Percentiles rank a stretch among this genome's conserved stretches.
Conservation (phyloP, 176 grass and related monocot genomes). For the Areca catechu region DNA sequence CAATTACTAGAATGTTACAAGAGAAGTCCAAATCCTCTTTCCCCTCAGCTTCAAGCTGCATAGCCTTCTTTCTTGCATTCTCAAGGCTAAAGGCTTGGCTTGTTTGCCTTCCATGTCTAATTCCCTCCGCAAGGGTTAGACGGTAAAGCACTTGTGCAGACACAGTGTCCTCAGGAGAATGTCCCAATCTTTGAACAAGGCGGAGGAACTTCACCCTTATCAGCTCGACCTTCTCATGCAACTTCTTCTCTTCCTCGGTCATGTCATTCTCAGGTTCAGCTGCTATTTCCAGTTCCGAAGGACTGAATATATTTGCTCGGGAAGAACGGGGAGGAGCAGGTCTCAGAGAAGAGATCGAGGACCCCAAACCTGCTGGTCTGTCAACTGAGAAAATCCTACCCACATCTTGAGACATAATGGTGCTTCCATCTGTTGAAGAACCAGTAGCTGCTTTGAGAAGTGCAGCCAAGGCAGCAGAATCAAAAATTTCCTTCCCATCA, state of each 20-base stretch:
- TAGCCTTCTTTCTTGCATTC: constrained; percentile 61
- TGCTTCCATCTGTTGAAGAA: constrained; percentile 3
- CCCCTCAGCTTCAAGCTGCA: constrained; percentile 51
- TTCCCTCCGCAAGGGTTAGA: constrained; percentile 55
- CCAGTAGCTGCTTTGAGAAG: constrained; percentile 33
- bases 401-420: constrained; percentile 16
- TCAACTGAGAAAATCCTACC: constrained; percentile 33
- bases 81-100: constrained; percentile 44
- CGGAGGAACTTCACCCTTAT: constrained; percentile 58
- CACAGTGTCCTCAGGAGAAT: constrained; percentile 46
- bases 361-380: constrained; percentile 3
- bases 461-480: constrained; percentile 37
- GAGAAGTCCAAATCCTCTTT: constrained; percentile 59
- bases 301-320: constrained; percentile 1
- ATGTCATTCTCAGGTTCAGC: constrained; percentile 37
- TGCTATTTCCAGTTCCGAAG: constrained; percentile 23
- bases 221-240: constrained; percentile 56
- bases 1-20: constrained; percentile 80
- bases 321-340: neutral
- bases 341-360: constrained; percentile 3
- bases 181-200: constrained; percentile 52
- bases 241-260: constrained; percentile 65
- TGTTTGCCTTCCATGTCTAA: constrained; percentile 38
- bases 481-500: constrained; percentile 23
- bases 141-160: constrained; percentile 57